A percentile compares a stretch with the other conserved stretches of the same genome.
Evolutionary conservation across 1,284 basidiomycete species (phyloP).

Genomic region (Hypsizygus ulmarius): DNA sequence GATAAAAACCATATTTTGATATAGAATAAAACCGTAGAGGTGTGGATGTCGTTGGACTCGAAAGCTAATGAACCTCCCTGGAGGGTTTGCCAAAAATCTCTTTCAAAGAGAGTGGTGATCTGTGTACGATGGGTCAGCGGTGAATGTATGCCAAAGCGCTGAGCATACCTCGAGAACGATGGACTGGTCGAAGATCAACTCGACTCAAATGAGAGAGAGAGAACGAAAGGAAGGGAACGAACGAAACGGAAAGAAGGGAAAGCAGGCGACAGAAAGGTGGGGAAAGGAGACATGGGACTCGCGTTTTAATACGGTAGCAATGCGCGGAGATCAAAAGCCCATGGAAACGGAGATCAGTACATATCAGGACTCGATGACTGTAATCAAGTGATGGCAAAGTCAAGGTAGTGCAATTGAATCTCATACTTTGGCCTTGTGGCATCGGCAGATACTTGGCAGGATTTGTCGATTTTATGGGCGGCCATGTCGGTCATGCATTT

Average conservation of each 20-base stretch:
- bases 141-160: conserved; percentile 2
- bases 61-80: conserved; percentile 51
- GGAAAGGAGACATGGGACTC: neutral
- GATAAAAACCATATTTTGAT: conserved; percentile 53
- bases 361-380: neutral
- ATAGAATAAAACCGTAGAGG: conserved; percentile 45
- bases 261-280: neutral
- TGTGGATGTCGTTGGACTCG: conserved; percentile 45
- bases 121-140: conserved; percentile 22
- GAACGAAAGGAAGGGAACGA: conserved; percentile 23
- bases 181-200: conserved; percentile 59
- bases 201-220: conserved; percentile 45
- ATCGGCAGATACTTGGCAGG: no score
- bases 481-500: no score
- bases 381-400: conserved; percentile 1
- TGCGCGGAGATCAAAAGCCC: conserved; percentile 21
- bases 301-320: conserved; percentile 10
- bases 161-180: conserved; percentile 53
- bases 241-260: conserved; percentile 25
- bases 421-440: neutral
- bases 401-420: neutral
- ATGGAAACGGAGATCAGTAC: conserved; percentile 20
- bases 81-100: conserved; percentile 54
- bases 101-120: conserved; percentile 70
- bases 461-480: no score